Evolutionary conservation across 2,329 filamentous ascomycete species (phyloP).

Genomic region (Hirsutella thompsonii): DNA sequence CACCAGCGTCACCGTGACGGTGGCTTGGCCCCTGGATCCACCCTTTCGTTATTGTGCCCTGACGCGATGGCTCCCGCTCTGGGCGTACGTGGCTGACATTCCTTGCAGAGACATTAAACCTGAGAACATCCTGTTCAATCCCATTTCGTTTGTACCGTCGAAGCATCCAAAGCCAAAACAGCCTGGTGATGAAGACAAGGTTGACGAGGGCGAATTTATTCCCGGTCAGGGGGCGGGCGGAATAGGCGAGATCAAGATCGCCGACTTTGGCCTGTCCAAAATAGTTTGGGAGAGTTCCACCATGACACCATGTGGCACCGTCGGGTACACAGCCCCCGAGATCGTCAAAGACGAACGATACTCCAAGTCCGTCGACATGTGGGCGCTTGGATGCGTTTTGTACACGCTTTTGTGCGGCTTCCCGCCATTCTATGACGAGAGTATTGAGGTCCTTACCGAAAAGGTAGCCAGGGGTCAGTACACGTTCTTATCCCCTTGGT

Average conservation of each 20-base stretch:
- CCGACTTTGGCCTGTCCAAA: slow-evolving; percentile 94
- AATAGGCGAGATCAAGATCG: slow-evolving; percentile 92
- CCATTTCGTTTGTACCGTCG: slow-evolving; percentile 67
- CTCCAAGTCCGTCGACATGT: slow-evolving; percentile 99
- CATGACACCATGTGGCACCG: slow-evolving; percentile 98
- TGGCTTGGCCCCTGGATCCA: not conserved
- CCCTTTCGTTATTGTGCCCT: not conserved
- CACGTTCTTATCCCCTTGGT: slow-evolving; percentile 97
- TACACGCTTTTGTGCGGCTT: slow-evolving; percentile 97
- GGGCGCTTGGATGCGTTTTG: slow-evolving; percentile 90
- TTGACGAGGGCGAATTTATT: slow-evolving; percentile 88
- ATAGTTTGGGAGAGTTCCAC: slow-evolving; percentile 97
- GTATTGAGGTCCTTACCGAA: slow-evolving; percentile 90
- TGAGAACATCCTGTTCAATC: slow-evolving; percentile 90
- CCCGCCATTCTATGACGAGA: slow-evolving; percentile 97
- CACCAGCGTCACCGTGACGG: not conserved
- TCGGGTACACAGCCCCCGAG: slow-evolving; percentile 94
- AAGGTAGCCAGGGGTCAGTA: slow-evolving; percentile 96
- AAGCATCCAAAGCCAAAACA: slow-evolving; percentile 69
- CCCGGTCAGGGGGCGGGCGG: slow-evolving; percentile 72
- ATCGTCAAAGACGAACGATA: slow-evolving; percentile 99
- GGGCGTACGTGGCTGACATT: not conserved
- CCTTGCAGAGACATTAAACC: slow-evolving; percentile 81
- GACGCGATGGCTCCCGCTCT: not conserved
- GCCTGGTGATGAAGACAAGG: slow-evolving; percentile 92